phyloP scores from a whole-genome alignment of 768 basidiomycete species.

The Leccinum olivaceopallidum region DNA sequence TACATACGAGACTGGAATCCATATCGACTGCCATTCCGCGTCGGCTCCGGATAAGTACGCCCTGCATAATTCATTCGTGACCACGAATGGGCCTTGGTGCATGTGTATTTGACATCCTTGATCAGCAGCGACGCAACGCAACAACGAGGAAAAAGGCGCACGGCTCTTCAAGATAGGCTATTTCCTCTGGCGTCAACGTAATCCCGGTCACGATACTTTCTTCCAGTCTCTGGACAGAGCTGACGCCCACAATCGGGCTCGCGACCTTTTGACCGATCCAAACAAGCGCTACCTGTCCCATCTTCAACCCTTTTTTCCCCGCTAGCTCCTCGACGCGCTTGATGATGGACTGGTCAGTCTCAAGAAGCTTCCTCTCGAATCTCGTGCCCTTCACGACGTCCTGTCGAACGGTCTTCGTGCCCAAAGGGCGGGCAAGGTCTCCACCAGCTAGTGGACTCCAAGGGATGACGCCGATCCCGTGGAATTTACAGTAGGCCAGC shows the following conservation, averaged over 20 bases:
- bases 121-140: neutral
- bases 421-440: conserved; percentile 39
- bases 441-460: conserved; percentile 47
- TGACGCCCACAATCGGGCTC: conserved; percentile 46
- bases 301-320: conserved; percentile 38
- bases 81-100: conserved; percentile 20
- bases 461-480: conserved; percentile 51
- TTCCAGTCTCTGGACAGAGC: conserved; percentile 31
- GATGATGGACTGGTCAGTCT: conserved; percentile 37
- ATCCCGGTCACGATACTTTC: conserved; percentile 30
- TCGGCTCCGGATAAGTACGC: too few species aligned
- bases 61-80: conserved; percentile 7
- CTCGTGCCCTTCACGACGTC: conserved; percentile 19
- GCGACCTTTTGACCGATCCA: conserved; percentile 43
- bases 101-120: conserved; percentile 10
- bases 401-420: conserved; percentile 25
- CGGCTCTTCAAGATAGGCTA: conserved; percentile 32
- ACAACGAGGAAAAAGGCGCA: conserved; percentile 10
- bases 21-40: too few species aligned
- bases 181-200: conserved; percentile 32
- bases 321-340: conserved; percentile 43
- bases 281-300: conserved; percentile 47
- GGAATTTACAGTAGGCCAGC: conserved; percentile 44
- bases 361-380: conserved; percentile 25
- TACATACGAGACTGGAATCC: too few species aligned